Conservation (phyloP, 73 alveolate genomes). For the Blepharisma stoltei region DNA sequence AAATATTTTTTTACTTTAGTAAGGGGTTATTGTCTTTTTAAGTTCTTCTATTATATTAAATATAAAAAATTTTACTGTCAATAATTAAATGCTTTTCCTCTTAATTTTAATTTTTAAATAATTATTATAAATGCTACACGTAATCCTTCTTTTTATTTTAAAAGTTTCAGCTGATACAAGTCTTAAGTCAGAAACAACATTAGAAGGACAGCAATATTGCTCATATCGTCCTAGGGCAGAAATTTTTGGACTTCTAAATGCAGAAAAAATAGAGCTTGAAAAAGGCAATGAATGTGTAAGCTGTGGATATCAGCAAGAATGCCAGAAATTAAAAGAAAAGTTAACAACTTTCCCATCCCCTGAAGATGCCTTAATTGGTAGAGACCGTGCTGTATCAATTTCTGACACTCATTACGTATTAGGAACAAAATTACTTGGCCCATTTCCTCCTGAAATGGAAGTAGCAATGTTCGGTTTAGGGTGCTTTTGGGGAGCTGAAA, state of each 20-base stretch:
- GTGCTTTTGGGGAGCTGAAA: slow-evolving; percentile 62
- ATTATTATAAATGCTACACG: too few relatives aligned
- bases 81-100: too few relatives aligned
- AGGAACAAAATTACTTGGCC: slow-evolving; percentile 40
- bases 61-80: too few relatives aligned
- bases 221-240: slow-evolving; percentile 17
- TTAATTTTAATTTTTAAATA: too few relatives aligned
- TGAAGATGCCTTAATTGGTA: slow-evolving; percentile 42
- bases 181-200: background rate
- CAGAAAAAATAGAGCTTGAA: slow-evolving; percentile 18
- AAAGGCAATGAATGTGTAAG: slow-evolving; percentile 23
- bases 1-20: too few relatives aligned
- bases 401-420: slow-evolving; percentile 30
- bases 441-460: slow-evolving; percentile 42
- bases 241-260: background rate
- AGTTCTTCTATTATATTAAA: too few relatives aligned
- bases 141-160: too few relatives aligned
- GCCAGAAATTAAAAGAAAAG: slow-evolving; percentile 9
- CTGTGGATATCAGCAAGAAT: background rate
- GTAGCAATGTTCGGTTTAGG: slow-evolving; percentile 51
- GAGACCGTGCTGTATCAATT: slow-evolving; percentile 26
- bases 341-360: background rate
- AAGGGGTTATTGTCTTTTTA: too few relatives aligned
- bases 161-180: too few relatives aligned
- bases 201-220: slow-evolving; percentile 23